Percentiles rank a stretch among this genome's conserved stretches.
These are phyloP conservation scores for Camptophora hylomeconis DNA, from an alignment of 2,329 filamentous ascomycete genomes.

Conservation along the genomic window DNA sequence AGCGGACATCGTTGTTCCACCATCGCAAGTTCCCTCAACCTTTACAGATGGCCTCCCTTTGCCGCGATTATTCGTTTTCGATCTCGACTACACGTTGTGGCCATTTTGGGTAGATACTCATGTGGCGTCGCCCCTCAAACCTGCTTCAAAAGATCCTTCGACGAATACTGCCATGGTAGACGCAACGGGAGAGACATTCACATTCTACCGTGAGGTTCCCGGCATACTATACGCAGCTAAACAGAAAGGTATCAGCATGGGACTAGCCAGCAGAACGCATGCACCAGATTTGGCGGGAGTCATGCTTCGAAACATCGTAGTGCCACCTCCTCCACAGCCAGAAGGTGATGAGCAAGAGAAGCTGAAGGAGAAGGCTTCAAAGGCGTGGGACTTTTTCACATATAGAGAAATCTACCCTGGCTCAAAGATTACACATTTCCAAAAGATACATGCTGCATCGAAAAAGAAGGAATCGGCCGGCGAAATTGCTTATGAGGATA, in stretches of 20 bases:
- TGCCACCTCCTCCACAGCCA: slow-evolving; percentile 49
- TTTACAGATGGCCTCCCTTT: slow-evolving; percentile 58
- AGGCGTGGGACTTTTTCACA: slow-evolving; percentile 41
- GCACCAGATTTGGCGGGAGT: slow-evolving; percentile 69
- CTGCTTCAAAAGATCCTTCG: slow-evolving; percentile 26
- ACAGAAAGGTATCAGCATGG: slow-evolving; percentile 44
- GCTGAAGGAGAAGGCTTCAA: slow-evolving; percentile 20
- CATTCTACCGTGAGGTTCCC: slow-evolving; percentile 60
- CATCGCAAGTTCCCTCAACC: slow-evolving; percentile 27
- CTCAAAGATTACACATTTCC: slow-evolving; percentile 77
- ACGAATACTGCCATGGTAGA: slow-evolving; percentile 14
- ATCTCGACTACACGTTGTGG: slow-evolving; percentile 98
- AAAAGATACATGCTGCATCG: slow-evolving; percentile 53
- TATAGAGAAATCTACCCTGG: slow-evolving; percentile 54
- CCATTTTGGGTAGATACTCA: slow-evolving; percentile 97
- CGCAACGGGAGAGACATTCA: slow-evolving; percentile 50
- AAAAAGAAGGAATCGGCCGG: slow-evolving; percentile 4
- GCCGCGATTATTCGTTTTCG: slow-evolving; percentile 77
- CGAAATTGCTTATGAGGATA: slow-evolving; percentile 57
- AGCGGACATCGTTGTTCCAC: slow-evolving; percentile 18
- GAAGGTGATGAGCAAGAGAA: slow-evolving; percentile 53
- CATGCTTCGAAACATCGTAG: slow-evolving; percentile 62
- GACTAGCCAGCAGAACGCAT: slow-evolving; percentile 66
- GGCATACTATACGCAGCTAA: slow-evolving; percentile 51
- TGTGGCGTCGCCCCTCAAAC: slow-evolving; percentile 60